These are phyloP conservation scores for Hypoxylon intermedium DNA, from an alignment of 495 filamentous ascomycete species.

Conservation along the genomic window DNA sequence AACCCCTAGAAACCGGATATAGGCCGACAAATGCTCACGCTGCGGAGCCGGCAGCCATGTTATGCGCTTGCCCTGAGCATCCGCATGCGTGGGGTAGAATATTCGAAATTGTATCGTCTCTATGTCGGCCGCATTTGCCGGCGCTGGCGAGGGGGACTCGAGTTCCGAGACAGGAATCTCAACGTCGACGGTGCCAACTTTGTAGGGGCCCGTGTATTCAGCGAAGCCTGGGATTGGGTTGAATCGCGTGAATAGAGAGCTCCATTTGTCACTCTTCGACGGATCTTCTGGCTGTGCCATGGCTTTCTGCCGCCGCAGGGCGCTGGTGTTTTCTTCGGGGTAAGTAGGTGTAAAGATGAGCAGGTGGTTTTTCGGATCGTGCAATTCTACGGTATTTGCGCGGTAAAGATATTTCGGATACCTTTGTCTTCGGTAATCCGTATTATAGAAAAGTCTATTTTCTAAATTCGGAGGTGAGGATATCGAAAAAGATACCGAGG, in stretches of 20 bases:
- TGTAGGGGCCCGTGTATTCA: constrained; percentile 72
- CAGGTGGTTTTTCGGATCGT: neutral
- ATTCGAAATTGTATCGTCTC: constrained; percentile 75
- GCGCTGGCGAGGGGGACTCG: constrained; percentile 55
- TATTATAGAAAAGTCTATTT: neutral
- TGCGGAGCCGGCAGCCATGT: constrained; percentile 79
- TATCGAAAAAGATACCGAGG: neutral
- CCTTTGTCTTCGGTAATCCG: neutral
- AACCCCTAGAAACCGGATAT: constrained; percentile 70
- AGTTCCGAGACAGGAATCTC: constrained; percentile 73
- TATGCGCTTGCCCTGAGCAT: constrained; percentile 52
- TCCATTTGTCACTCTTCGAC: constrained; percentile 26
- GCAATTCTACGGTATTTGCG: neutral
- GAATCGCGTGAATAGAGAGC: constrained; percentile 46
- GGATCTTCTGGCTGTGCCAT: constrained; percentile 28
- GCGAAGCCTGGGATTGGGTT: constrained; percentile 70
- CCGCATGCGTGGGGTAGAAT: constrained; percentile 71
- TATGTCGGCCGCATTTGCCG: constrained; percentile 57
- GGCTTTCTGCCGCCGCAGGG: neutral
- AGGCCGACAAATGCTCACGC: constrained; percentile 68
- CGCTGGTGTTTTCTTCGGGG: neutral
- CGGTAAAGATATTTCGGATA: neutral
- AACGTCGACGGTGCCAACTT: constrained; percentile 75
- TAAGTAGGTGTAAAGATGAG: neutral
- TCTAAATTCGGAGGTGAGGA: neutral